Evolutionary conservation across 495 filamentous ascomycete species (phyloP).

Genomic region (Aspergillus ostianus): DNA sequence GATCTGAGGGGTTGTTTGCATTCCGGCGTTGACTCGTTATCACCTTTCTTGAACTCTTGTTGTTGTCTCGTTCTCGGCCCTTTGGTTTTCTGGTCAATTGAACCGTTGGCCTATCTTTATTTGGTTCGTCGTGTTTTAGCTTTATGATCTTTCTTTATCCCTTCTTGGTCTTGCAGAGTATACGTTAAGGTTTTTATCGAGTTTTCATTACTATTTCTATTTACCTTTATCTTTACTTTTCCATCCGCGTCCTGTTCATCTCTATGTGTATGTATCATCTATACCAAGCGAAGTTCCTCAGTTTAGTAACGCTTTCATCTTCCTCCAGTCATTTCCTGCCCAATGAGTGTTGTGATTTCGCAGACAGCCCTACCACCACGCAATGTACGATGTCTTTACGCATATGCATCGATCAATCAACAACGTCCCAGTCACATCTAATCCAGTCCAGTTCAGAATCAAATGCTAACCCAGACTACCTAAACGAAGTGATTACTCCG

Average conservation of each 20-base stretch:
- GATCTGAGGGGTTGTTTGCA: conserved; percentile 14
- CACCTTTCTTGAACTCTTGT: neutral
- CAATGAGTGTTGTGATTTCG: too few species aligned
- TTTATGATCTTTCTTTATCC: neutral
- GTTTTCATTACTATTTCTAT: neutral
- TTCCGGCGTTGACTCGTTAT: conserved; percentile 13
- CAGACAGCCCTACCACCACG: too few species aligned
- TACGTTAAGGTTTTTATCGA: neutral
- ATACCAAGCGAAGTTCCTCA: neutral
- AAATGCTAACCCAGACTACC: too few species aligned
- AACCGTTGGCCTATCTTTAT: neutral
- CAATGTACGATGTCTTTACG: too few species aligned
- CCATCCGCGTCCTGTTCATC: neutral
- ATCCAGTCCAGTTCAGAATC: too few species aligned
- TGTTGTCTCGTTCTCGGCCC: neutral
- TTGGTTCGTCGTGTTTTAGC: neutral
- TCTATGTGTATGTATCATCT: neutral
- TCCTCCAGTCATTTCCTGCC: too few species aligned
- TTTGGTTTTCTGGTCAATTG: conserved; percentile 1
- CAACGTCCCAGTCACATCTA: too few species aligned
- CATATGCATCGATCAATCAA: too few species aligned
- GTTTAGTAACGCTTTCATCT: neutral
- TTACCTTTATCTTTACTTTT: neutral
- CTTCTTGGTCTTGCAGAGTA: neutral
- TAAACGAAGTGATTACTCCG: too few species aligned